Evolutionary conservation across 345 rosid species (phyloP).

Genomic region (Eucalyptus cladocalyx): DNA sequence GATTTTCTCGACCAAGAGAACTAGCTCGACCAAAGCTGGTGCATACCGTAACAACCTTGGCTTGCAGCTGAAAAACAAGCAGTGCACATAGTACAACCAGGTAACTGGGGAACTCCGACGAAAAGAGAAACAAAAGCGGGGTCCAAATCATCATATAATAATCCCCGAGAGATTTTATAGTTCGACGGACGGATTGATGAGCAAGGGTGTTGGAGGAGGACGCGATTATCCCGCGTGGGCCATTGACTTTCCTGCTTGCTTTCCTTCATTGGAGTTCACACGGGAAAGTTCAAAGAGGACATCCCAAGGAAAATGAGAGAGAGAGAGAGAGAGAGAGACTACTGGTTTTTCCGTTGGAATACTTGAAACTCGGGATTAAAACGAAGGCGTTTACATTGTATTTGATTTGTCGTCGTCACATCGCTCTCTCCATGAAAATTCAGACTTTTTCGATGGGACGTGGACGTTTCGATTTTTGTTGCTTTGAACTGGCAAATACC

Average conservation of each 20-base stretch:
- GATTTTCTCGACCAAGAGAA: neutral
- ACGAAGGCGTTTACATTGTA: neutral
- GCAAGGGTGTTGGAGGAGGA: neutral
- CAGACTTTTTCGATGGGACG: neutral
- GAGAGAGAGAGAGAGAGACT: neutral
- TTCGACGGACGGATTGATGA: neutral
- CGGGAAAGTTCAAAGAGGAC: neutral
- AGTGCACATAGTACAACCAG: neutral
- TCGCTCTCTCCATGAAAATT: neutral
- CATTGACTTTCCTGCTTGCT: accelerated
- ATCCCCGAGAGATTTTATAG: neutral
- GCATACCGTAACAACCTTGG: neutral
- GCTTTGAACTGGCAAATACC: neutral
- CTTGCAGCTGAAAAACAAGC: neutral
- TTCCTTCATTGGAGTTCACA: neutral
- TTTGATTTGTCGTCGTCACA: neutral
- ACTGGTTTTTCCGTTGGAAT: neutral
- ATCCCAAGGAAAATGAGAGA: neutral
- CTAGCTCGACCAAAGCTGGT: neutral
- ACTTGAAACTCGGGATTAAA: neutral
- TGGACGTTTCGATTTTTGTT: neutral
- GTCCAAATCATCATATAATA: neutral
- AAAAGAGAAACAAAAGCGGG: neutral
- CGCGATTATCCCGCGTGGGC: neutral
- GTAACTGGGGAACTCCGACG: neutral